Evolutionary conservation across 768 basidiomycete genomes (phyloP).

Genomic region (Lentinula detonsa): DNA sequence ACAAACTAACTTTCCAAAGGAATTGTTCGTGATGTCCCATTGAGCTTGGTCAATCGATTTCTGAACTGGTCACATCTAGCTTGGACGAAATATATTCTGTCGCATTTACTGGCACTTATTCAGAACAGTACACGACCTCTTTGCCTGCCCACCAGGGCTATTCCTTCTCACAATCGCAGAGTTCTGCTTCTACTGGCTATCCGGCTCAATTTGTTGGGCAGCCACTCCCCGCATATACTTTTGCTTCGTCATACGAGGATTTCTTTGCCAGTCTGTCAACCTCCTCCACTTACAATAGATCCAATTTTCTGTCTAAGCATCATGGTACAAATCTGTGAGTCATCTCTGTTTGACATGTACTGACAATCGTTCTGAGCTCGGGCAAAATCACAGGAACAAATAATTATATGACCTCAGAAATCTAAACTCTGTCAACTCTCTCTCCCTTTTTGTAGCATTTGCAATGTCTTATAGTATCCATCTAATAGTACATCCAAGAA

Average conservation of each 20-base stretch:
- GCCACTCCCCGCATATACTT: not conserved
- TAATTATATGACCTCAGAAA: no score
- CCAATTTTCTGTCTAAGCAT: not conserved
- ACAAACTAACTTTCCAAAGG: not conserved
- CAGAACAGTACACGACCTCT: not conserved
- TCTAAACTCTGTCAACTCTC: no score
- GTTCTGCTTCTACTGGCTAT: not conserved
- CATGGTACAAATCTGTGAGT: not conserved
- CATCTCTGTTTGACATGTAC: not conserved
- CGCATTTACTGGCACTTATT: not conserved
- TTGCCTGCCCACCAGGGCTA: not conserved
- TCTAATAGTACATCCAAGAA: no score
- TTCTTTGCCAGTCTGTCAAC: not conserved
- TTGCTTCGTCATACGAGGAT: not conserved
- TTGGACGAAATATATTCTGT: not conserved
- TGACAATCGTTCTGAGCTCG: not conserved
- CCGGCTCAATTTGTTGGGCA: not conserved
- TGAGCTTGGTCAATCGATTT: not conserved
- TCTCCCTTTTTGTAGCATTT: no score
- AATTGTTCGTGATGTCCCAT: not conserved
- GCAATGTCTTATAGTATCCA: no score
- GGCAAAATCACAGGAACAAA: no score
- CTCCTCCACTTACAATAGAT: not conserved
- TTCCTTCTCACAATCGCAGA: not conserved
- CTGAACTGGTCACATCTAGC: not conserved